phyloP scores from a whole-genome alignment of 1,139 yeast genomes.

The Yamadazyma taylorii region DNA sequence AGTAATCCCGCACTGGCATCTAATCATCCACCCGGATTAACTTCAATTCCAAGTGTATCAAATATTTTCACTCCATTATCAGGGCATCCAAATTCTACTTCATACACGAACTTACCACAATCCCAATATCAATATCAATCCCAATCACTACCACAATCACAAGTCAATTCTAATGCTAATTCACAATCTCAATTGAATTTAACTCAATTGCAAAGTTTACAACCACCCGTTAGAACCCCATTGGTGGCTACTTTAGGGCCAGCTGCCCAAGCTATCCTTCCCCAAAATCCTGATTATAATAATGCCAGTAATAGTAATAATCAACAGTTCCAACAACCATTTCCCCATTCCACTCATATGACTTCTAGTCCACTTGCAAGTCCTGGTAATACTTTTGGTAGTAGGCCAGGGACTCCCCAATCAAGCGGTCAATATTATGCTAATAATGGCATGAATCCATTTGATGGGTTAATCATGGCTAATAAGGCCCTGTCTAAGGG shows the following conservation, averaged over 20 bases:
- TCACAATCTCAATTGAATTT: slow-evolving; percentile 17
- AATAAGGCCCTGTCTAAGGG: slow-evolving; percentile 7
- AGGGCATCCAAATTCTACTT: slow-evolving; percentile 26
- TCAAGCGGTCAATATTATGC: slow-evolving; percentile 39
- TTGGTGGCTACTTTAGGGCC: slow-evolving; percentile 33
- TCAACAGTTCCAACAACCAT: slow-evolving; percentile 4
- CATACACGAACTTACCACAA: slow-evolving; percentile 9
- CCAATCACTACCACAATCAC: slow-evolving; percentile 2
- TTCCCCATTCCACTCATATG: slow-evolving; percentile 4
- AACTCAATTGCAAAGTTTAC: slow-evolving; percentile 13
- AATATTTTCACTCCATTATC: slow-evolving; percentile 36
- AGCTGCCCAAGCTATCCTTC: slow-evolving; percentile 24
- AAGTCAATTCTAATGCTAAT: slow-evolving; percentile 9
- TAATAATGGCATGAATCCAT: slow-evolving; percentile 41
- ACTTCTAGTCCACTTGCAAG: slow-evolving; percentile 19
- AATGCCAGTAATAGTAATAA: not conserved
- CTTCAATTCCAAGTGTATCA: slow-evolving; percentile 34
- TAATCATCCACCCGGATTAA: slow-evolving; percentile 26
- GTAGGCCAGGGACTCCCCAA: slow-evolving; percentile 28
- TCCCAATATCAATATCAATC: not conserved
- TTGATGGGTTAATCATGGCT: slow-evolving; percentile 42
- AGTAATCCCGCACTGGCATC: slow-evolving; percentile 19
- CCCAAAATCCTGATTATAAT: slow-evolving; percentile 13
- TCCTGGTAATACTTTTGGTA: slow-evolving; percentile 17
- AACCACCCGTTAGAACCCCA: slow-evolving; percentile 33